Base-by-base conservation (phyloP, 495 filamentous ascomycete species). In the Entonaema liquescens region DNA sequence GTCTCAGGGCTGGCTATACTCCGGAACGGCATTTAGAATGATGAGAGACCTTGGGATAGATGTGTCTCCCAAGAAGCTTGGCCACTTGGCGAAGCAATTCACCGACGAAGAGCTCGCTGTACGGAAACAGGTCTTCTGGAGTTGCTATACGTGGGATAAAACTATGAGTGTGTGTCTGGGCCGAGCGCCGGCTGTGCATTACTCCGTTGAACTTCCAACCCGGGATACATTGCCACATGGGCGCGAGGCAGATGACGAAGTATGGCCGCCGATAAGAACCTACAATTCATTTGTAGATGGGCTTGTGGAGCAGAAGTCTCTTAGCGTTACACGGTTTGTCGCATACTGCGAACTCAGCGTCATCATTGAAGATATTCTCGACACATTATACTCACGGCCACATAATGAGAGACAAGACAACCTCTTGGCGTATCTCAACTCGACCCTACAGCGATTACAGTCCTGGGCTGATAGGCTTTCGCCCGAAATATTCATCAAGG, bases 141-240 rank as follows among this genome's bases (percentile, higher is more conserved):
- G 60, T 29, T 63, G 60, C 17, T 63, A 63, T 25, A 63, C 60
- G 6, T 63, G 60, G 60, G 60, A 63, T 42, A 63, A 63, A 33
- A 54, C 60, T 12, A 63, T 63, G 60, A 62, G 60, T 17, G 49
- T 63, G 17, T 63, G 60, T 17, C 60, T 63, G 2, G 60, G 60
- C 33, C 33, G 60, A 36, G 33, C 60, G 7, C 33, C 60, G 5
- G 35, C 33, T 9, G 35, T 63, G 3, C 31, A 40, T 15, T 63
- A 36, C 35, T 63, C 35, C 9, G 33, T 63, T n/a, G 42, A 47
- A 5, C 42, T 47, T 23, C 42, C 42, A 4, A 47, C 42, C 5
- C 42, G 42, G 19, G 42, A 47, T 19, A 47, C 42, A 23, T 12
- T 47, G 21, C 21, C 23, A 23, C 19, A 23, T 2, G 42, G 42